Conservation (phyloP, 1,284 basidiomycete genomes). For the Ustilago shanxiensis region DNA sequence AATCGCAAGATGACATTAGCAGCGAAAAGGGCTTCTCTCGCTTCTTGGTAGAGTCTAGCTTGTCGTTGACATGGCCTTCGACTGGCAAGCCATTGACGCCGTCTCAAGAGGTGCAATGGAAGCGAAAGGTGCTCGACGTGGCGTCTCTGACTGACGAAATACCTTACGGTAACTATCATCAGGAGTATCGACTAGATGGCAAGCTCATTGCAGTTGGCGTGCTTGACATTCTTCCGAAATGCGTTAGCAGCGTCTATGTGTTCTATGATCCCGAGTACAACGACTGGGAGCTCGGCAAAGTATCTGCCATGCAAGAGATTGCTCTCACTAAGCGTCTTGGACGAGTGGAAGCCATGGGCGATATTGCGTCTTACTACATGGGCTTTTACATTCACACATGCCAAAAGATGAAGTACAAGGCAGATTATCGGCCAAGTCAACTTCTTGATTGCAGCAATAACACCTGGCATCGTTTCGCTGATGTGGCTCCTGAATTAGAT, state of each 20-base stretch:
- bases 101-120: constrained; percentile 23
- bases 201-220: constrained; percentile 87
- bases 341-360: constrained; percentile 24
- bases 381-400: constrained; percentile 73
- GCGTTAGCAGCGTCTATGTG: constrained; percentile 96
- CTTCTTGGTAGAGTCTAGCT: constrained; percentile 58
- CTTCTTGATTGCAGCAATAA: constrained; percentile 76
- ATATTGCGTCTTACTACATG: constrained; percentile 45
- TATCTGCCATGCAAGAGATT: constrained; percentile 62
- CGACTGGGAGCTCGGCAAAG: constrained; percentile 83
- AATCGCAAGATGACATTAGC: constrained; percentile 54
- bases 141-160: constrained; percentile 18
- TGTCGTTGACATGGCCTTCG: constrained; percentile 33
- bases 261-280: constrained; percentile 88
- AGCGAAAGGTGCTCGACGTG: constrained; percentile 12
- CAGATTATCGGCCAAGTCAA: constrained; percentile 87
- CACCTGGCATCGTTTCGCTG: constrained; percentile 24
- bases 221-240: constrained; percentile 88
- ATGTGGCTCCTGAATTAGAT: constrained; percentile 17
- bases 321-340: constrained; percentile 51
- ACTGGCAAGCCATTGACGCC: constrained; percentile 17
- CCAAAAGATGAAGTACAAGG: constrained; percentile 96
- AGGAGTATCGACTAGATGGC: constrained; percentile 75
- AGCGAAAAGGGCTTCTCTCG: constrained; percentile 52
- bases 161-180: constrained; percentile 62